Evolutionary conservation across 1,284 basidiomycete genomes (phyloP).

Genomic region (Ustilago hordei): DNA sequence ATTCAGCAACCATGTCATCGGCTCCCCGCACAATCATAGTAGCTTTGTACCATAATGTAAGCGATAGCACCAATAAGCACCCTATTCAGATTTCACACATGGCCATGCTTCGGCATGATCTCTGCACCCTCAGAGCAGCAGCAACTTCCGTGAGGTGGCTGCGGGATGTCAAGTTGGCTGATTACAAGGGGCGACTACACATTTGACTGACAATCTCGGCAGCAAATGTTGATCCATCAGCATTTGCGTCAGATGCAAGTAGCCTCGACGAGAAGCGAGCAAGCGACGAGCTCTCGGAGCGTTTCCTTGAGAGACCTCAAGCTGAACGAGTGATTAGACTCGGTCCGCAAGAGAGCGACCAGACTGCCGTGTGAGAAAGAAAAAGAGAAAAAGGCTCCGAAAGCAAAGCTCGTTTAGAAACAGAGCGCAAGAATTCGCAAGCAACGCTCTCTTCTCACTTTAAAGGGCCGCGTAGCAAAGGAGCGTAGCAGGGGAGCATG

Average conservation of each 20-base stretch:
- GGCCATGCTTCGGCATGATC: not conserved
- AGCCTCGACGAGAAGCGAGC: not conserved
- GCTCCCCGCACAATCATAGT: not conserved
- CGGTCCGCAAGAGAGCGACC: not conserved
- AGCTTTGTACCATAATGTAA: not conserved
- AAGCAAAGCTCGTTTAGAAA: slow-evolving; percentile 4
- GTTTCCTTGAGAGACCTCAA: not conserved
- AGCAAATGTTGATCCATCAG: not conserved
- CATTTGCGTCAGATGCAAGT: not conserved
- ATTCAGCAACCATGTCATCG: too few species aligned
- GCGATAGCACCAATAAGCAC: not conserved
- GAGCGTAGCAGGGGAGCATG: not conserved
- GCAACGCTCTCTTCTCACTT: not conserved
- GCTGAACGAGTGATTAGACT: not conserved
- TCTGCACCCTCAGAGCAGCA: not conserved
- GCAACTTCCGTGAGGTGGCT: not conserved
- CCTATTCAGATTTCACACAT: not conserved
- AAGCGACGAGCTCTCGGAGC: not conserved
- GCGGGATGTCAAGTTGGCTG: not conserved
- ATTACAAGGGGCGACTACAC: not conserved
- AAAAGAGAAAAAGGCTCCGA: slow-evolving; percentile 9
- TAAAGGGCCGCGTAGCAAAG: not conserved
- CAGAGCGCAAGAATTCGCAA: not conserved
- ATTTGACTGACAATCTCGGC: not conserved
- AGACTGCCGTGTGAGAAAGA: not conserved